Percentiles rank a stretch among this genome's conserved stretches.
These are phyloP conservation scores for Wickerhamomyces subpelliculosus DNA, from an alignment of 805 yeast genomes.

Conservation along the genomic window DNA sequence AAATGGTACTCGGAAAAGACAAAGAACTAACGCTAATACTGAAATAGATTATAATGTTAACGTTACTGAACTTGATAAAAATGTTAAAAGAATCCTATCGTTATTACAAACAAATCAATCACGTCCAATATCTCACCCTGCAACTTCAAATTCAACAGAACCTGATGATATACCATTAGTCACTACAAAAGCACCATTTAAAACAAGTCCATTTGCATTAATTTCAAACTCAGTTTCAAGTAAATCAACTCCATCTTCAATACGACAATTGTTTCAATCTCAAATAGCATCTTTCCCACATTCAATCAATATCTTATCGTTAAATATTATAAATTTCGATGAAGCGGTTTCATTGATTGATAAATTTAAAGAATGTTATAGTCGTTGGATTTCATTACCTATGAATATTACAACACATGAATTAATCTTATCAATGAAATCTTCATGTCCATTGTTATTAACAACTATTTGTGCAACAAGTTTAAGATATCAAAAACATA, in stretches of 20 bases:
- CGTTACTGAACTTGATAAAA: constrained; percentile 4
- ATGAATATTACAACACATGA: constrained; percentile 30
- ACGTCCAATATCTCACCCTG: too few relatives aligned
- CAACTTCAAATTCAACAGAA: too few relatives aligned
- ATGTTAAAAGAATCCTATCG: constrained; percentile 9
- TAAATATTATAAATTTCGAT: constrained; percentile 39
- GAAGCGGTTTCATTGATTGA: constrained; percentile 46
- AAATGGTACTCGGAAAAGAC: constrained; percentile 3
- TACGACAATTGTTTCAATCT: constrained; percentile 8
- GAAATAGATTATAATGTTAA: background rate
- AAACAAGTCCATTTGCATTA: background rate
- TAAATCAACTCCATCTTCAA: background rate
- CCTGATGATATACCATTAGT: background rate
- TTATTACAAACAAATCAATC: background rate
- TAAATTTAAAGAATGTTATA: constrained; percentile 59
- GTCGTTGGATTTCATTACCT: constrained; percentile 75
- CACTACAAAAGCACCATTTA: background rate
- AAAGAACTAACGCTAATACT: background rate
- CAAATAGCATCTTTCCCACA: constrained; percentile 11
- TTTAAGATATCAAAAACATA: constrained; percentile 37
- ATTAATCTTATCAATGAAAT: constrained; percentile 36
- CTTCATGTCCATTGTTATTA: constrained; percentile 52
- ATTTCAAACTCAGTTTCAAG: background rate
- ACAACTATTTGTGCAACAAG: constrained; percentile 62
- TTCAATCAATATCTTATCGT: constrained; percentile 40